Base-by-base conservation (phyloP, 73 alveolate species). In the Paramecium caudatum region DNA sequence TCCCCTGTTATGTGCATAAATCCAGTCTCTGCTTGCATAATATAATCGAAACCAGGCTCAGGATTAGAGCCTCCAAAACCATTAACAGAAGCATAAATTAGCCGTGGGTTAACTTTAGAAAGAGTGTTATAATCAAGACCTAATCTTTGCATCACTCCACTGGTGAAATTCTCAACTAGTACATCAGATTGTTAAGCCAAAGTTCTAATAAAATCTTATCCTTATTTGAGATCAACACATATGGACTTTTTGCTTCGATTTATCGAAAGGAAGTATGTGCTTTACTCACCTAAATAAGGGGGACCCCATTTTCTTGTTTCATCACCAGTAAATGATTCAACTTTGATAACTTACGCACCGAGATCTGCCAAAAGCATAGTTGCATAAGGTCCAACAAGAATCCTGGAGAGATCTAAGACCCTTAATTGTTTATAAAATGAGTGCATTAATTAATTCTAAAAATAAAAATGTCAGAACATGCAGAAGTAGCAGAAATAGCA, bases 261-360 rank as follows among this genome's bases (percentile, higher is more conserved):
- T 1, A 95, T 90, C 0, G 96, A 90, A 27, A 88, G 48, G 82
- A 78, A 95, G 47, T 95, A 95, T 10, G 96, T 91, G 47, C 95
- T 82, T 25, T 61, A 82, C 30, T 91, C 88, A 21, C 91, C 93
- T 8, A 84, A 74, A 69, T 86, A 95, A 5, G 98, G 98, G 4
- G 98, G 98, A 15, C 98, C 98, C 98, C 98, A 95, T 49, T 90
- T 63, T 47, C 98, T 61, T 25, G 97, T 95, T 81, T 94, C 98
- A 74, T 94, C 98, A 1, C 98, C 98, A 36, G 47, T 91, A 30
- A 95, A 94, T 41, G 84, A 61, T 63, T 95, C 98, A 39, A 95
- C 86, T 70, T 95, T 95, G 34, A 95, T 95, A 3, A 95, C 96
- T 41, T 93, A 94, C 6, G 97, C 96, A 23, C 97, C 96, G 50